Percentiles rank a stretch among this genome's conserved stretches.
Conservation (phyloP, 306 rosid species). For the Cicer cuneatum region DNA sequence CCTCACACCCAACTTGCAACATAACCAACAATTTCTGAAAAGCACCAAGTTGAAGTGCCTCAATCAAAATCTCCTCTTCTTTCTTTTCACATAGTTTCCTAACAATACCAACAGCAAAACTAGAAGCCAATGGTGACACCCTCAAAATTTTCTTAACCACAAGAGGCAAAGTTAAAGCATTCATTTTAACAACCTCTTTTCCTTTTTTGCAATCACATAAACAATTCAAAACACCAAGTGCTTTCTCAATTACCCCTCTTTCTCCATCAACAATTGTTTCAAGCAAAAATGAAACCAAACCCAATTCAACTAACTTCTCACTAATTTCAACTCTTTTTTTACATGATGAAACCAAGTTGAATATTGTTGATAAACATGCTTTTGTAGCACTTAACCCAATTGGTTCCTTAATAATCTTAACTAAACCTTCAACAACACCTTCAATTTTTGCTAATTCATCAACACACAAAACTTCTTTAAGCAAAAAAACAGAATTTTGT, state of each 20-base stretch:
- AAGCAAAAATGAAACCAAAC: conserved; percentile 59
- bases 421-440: conserved; percentile 63
- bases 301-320: conserved; percentile 59
- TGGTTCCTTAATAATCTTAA: conserved; percentile 61
- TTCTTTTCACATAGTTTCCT: conserved; percentile 65
- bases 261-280: conserved; percentile 76
- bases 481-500: conserved; percentile 63
- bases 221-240: conserved; percentile 64
- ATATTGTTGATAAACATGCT: conserved; percentile 60
- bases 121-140: conserved; percentile 65
- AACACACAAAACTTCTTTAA: conserved; percentile 48
- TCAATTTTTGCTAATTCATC: conserved; percentile 51
- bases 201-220: conserved; percentile 66
- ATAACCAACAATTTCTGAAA: conserved; percentile 78
- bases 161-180: conserved; percentile 72
- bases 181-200: conserved; percentile 48
- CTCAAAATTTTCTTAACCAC: conserved; percentile 73
- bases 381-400: conserved; percentile 59
- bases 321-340: conserved; percentile 36
- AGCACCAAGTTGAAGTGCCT: conserved; percentile 69
- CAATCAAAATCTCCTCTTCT: conserved; percentile 51
- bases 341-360: conserved; percentile 53
- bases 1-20: conserved; percentile 79
- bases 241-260: conserved; percentile 62
- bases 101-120: conserved; percentile 61